Conservation (phyloP, 495 filamentous ascomycete species). For the Penicillium waksmanii region DNA sequence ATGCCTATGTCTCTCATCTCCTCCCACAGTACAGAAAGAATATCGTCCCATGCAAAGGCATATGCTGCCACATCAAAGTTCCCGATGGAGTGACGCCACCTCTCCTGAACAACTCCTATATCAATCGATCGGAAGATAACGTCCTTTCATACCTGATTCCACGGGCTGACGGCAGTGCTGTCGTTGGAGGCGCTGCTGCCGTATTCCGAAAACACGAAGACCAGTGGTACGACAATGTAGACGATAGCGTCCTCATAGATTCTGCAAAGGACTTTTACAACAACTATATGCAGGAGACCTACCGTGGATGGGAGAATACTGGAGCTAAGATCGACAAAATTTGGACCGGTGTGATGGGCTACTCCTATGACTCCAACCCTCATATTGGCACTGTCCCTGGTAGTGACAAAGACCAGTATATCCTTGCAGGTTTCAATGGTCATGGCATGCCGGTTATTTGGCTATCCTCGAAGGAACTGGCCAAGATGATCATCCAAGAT, state of each 20-base stretch:
- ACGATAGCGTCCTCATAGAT: constrained; percentile 56
- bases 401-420: constrained; percentile 40
- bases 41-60: constrained; percentile 59
- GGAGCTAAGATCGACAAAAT: constrained; percentile 43
- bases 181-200: constrained; percentile 62
- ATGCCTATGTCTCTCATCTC: constrained; percentile 68
- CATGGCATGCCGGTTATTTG: constrained; percentile 58
- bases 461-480: constrained; percentile 45
- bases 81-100: constrained; percentile 57
- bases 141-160: constrained; percentile 63
- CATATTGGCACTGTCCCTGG: constrained; percentile 53
- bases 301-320: constrained; percentile 47
- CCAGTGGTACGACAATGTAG: constrained; percentile 58
- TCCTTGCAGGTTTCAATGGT: constrained; percentile 58
- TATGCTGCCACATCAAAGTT: constrained; percentile 69
- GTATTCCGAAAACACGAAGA: constrained; percentile 53
- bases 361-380: constrained; percentile 49
- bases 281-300: constrained; percentile 55
- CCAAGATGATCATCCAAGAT: constrained; percentile 45
- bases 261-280: constrained; percentile 63
- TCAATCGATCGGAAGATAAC: constrained; percentile 32
- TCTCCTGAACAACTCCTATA: constrained; percentile 38
- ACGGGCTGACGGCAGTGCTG: constrained; percentile 70
- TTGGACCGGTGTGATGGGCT: constrained; percentile 57
- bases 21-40: constrained; percentile 58